phyloP scores from a whole-genome alignment of 1,139 yeast genomes.

The Suhomyces atakaporum region DNA sequence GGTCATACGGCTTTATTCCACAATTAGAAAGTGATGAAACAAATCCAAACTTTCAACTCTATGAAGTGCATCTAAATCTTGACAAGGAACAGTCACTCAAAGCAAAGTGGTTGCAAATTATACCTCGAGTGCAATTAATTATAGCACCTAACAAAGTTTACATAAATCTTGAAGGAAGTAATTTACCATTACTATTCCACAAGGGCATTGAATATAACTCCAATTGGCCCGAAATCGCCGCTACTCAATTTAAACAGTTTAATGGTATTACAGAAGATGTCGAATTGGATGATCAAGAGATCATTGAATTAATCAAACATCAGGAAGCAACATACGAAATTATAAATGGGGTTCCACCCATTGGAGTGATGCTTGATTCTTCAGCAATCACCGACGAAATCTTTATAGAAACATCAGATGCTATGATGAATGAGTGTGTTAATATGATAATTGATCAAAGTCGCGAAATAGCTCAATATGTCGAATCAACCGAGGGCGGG shows the following conservation, averaged over 20 bases:
- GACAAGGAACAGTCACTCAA: constrained; percentile 8
- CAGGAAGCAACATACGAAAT: constrained; percentile 19
- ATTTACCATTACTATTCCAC: constrained; percentile 20
- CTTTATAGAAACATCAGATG: constrained; percentile 2
- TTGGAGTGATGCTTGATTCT: constrained; percentile 20
- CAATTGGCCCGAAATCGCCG: constrained; percentile 17
- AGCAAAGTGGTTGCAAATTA: constrained; percentile 24
- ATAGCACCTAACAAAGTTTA: constrained; percentile 7
- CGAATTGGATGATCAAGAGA: constrained; percentile 15
- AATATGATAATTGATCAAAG: constrained; percentile 6
- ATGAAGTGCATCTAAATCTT: constrained; percentile 13
- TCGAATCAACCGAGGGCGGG: constrained; percentile 1
- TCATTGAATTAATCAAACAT: constrained; percentile 14
- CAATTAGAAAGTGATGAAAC: constrained; percentile 2
- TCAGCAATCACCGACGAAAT: constrained; percentile 11
- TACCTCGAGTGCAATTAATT: constrained; percentile 18
- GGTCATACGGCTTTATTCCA: constrained; percentile 63
- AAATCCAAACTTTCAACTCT: constrained; percentile 10
- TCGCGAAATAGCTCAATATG: constrained; percentile 1
- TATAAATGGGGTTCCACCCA: constrained; percentile 18
- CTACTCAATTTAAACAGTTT: constrained; percentile 7
- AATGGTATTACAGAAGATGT: constrained; percentile 15
- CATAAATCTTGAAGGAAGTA: constrained; percentile 15
- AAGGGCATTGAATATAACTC: constrained; percentile 20
- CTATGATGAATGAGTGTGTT: constrained; percentile 4